Evolutionary conservation across 768 basidiomycete genomes (phyloP).

Genomic region (Termitomyces sp.): DNA sequence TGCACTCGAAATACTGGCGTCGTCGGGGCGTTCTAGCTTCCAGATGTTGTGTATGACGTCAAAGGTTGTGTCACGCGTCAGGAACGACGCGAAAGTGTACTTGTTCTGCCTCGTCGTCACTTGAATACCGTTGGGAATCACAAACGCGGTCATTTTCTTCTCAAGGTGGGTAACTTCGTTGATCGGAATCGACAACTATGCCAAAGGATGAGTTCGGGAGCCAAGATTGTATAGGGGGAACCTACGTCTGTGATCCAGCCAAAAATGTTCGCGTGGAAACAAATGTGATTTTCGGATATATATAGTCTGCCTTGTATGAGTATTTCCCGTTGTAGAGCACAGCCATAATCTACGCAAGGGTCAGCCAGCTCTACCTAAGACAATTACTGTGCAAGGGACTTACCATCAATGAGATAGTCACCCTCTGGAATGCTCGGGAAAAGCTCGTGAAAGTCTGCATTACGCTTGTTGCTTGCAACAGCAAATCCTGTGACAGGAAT

Average conservation of each 20-base stretch:
- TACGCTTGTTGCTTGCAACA: constrained; percentile 90
- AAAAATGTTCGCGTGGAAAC: constrained; percentile 98
- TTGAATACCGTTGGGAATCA: constrained; percentile 95
- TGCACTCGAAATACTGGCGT: constrained; percentile 30
- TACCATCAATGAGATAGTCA: constrained; percentile 97
- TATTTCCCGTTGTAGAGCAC: constrained; percentile 94
- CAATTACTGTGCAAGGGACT: constrained; percentile 16
- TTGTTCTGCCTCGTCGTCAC: constrained; percentile 78
- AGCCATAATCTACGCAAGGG: constrained; percentile 78
- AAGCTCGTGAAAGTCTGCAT: constrained; percentile 92
- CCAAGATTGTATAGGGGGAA: constrained; percentile 9
- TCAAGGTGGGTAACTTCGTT: constrained; percentile 82
- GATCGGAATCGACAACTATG: constrained; percentile 80
- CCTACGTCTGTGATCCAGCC: constrained; percentile 97
- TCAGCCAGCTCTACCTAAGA: neutral
- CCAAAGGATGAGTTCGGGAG: constrained; percentile 15
- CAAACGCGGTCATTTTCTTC: constrained; percentile 96
- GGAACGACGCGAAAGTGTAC: constrained; percentile 95
- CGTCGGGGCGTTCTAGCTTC: constrained; percentile 80
- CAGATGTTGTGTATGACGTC: constrained; percentile 97
- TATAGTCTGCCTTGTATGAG: constrained; percentile 94
- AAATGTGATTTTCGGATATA: constrained; percentile 98
- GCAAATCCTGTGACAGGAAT: constrained; percentile 96
- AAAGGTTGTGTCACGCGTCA: constrained; percentile 91
- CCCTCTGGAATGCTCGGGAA: constrained; percentile 88